Evolutionary conservation across 75 land plant genomes (phyloP).

Genomic region (Pinus taeda): DNA sequence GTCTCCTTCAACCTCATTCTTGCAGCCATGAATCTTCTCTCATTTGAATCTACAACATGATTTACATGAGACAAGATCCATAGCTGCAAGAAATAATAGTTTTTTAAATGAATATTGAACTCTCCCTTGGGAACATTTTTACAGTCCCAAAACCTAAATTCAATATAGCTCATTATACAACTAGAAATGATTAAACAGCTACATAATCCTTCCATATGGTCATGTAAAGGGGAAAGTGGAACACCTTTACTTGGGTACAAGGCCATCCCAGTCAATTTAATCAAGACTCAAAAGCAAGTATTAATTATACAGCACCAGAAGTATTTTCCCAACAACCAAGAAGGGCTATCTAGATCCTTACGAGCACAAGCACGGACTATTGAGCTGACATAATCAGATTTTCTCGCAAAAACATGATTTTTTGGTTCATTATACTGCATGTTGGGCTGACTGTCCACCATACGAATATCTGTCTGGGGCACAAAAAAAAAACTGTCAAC

Average conservation of each 20-base stretch:
- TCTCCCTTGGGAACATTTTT: background rate
- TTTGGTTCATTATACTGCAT: constrained; percentile 64
- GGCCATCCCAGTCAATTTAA: background rate
- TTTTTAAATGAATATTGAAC: background rate
- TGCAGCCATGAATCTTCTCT: no score
- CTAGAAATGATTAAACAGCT: background rate
- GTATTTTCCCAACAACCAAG: constrained; percentile 1
- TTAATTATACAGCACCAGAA: constrained; percentile 1
- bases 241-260: background rate
- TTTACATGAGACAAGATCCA: background rate
- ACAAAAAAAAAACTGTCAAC: background rate
- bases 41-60: background rate
- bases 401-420: constrained; percentile 55
- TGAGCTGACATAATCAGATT: constrained; percentile 67
- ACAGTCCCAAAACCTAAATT: background rate
- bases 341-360: constrained; percentile 41
- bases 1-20: no score
- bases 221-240: background rate
- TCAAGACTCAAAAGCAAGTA: constrained; percentile 1
- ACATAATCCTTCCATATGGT: background rate
- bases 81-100: background rate
- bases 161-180: background rate
- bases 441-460: constrained; percentile 61
- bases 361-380: constrained; percentile 97
- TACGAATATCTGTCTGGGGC: constrained; percentile 73